phyloP scores from a whole-genome alignment of 495 filamentous ascomycete genomes.

The Hypomontagnella submonticulosa region DNA sequence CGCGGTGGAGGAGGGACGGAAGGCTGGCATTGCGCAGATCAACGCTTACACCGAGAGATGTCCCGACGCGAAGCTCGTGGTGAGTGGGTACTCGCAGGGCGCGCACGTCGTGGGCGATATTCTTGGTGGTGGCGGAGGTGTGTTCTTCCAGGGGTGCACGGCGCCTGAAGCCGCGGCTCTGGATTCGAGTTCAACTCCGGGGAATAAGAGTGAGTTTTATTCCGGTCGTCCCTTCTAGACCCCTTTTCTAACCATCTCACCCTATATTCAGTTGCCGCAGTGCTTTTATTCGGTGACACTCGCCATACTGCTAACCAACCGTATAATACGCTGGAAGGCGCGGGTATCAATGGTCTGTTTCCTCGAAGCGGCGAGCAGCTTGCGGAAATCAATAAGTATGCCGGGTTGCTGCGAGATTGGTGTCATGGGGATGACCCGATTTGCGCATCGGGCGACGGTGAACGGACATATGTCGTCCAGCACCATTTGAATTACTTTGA shows the following conservation, averaged over 20 bases:
- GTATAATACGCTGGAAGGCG: conserved; percentile 40
- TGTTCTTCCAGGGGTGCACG: conserved; percentile 35
- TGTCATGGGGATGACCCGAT: conserved; percentile 42
- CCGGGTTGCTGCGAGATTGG: conserved; percentile 38
- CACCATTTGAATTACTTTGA: conserved; percentile 45
- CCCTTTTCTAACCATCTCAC: background rate
- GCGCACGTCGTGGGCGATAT: conserved; percentile 40
- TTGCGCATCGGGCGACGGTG: conserved; percentile 39
- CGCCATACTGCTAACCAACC: conserved; percentile 43
- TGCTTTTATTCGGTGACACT: conserved; percentile 41
- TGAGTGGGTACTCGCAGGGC: conserved; percentile 48
- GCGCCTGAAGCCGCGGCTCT: conserved; percentile 10
- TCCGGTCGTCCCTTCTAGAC: background rate
- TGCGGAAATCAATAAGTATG: conserved; percentile 18
- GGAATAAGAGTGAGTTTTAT: conserved; percentile 36
- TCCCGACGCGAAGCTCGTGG: conserved; percentile 41
- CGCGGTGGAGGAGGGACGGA: conserved; percentile 34
- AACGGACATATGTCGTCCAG: conserved; percentile 14
- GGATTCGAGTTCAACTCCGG: conserved; percentile 25
- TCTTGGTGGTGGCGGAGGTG: conserved; percentile 37
- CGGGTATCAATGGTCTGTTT: conserved; percentile 28
- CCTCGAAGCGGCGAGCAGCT: conserved; percentile 36
- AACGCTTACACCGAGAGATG: conserved; percentile 40
- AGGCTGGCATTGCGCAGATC: conserved; percentile 36
- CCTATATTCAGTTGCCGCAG: conserved; percentile 32